Percentiles rank a stretch among this genome's conserved stretches.
These are phyloP conservation scores for Suhomyces emberorum DNA, from an alignment of 805 yeast genomes.

Conservation along the genomic window DNA sequence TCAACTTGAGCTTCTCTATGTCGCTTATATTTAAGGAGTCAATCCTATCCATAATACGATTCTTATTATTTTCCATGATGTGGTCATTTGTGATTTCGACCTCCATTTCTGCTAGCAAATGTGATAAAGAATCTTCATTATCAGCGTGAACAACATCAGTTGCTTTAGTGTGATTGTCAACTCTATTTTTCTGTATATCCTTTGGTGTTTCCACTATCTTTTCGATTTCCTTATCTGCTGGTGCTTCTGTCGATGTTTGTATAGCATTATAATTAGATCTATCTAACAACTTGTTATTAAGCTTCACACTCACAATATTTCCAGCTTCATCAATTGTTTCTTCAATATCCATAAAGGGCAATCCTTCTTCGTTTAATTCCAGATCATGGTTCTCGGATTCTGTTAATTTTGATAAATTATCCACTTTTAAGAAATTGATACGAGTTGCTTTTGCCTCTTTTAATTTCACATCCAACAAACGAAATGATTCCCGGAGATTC, in stretches of 20 bases:
- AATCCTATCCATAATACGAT: slow-evolving; percentile 21
- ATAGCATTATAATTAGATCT: neutral
- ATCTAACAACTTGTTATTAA: slow-evolving; percentile 17
- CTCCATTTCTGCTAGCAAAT: slow-evolving; percentile 36
- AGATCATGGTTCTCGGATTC: slow-evolving; percentile 11
- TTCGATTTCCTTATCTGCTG: neutral
- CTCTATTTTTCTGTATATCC: neutral
- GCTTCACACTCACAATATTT: slow-evolving; percentile 44
- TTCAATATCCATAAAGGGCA: slow-evolving; percentile 76
- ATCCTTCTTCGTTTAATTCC: slow-evolving; percentile 39
- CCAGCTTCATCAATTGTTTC: slow-evolving; percentile 83
- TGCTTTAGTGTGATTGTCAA: neutral
- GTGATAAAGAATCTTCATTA: slow-evolving; percentile 20
- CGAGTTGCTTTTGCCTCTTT: slow-evolving; percentile 34
- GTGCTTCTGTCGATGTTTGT: neutral
- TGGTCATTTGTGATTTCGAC: slow-evolving; percentile 28
- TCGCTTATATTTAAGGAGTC: slow-evolving; percentile 23
- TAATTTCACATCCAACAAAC: slow-evolving; percentile 37
- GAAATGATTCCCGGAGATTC: slow-evolving; percentile 34
- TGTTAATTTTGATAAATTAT: slow-evolving; percentile 9
- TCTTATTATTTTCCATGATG: slow-evolving; percentile 11
- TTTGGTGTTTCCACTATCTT: neutral
- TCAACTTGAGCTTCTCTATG: slow-evolving; percentile 27
- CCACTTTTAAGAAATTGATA: slow-evolving; percentile 21
- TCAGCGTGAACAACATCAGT: neutral